Conservation (phyloP, 768 basidiomycete genomes). For the Agaricus sinodeliciosus region DNA sequence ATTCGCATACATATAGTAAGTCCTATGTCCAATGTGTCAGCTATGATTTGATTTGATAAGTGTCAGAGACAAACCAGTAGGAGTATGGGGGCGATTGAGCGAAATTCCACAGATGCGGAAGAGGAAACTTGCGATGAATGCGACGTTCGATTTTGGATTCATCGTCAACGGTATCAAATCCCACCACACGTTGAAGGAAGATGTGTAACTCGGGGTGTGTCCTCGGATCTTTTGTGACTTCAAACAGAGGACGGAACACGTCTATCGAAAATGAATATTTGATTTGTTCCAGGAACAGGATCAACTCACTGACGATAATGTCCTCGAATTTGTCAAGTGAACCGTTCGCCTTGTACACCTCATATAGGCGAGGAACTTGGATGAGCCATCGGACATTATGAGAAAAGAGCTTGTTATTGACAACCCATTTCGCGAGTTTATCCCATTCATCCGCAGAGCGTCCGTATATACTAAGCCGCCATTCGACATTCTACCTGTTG, state of each 20-base stretch:
- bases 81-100: constrained; percentile 89
- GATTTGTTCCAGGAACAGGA: background rate
- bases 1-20: constrained; percentile 98
- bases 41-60: background rate
- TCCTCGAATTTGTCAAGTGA: constrained; percentile 85
- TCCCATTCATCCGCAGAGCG: constrained; percentile 87
- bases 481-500: constrained; percentile 76
- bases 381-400: constrained; percentile 99
- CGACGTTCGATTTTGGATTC: constrained; percentile 92
- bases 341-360: constrained; percentile 88
- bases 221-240: constrained; percentile 88
- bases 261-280: constrained; percentile 39
- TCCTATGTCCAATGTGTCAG: constrained; percentile 37
- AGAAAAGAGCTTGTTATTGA: constrained; percentile 87
- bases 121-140: constrained; percentile 91
- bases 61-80: constrained; percentile 64
- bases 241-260: constrained; percentile 88
- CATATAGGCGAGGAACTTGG: constrained; percentile 91
- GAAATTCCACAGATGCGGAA: constrained; percentile 85
- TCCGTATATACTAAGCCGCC: constrained; percentile 95
- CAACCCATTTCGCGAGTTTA: constrained; percentile 95
- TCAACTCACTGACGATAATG: constrained; percentile 73
- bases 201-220: constrained; percentile 92
- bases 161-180: constrained; percentile 98
- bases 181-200: constrained; percentile 91